These are phyloP conservation scores for Neonectria magnoliae DNA, from an alignment of 2,329 filamentous ascomycete species.

Conservation along the genomic window DNA sequence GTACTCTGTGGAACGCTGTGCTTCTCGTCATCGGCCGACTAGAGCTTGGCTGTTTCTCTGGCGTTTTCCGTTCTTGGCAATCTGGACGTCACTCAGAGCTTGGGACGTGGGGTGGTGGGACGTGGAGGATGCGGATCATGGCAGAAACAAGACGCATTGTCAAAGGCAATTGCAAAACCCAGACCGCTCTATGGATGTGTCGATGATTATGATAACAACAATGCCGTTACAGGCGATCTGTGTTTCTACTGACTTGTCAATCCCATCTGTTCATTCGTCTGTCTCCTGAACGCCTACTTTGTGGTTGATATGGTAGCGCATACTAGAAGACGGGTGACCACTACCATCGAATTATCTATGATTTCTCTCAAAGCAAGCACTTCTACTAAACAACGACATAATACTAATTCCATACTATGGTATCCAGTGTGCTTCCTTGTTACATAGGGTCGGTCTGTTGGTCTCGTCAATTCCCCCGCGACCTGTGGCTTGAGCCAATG, in stretches of 20 bases:
- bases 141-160: background rate
- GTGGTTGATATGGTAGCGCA: background rate
- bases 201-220: background rate
- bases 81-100: constrained; percentile 24
- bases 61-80: constrained; percentile 18
- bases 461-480: background rate
- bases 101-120: constrained; percentile 26
- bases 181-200: constrained; percentile 4
- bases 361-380: background rate
- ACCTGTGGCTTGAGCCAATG: background rate
- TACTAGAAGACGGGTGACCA: background rate
- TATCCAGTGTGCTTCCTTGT: background rate
- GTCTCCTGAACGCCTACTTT: background rate
- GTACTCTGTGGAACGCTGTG: constrained; percentile 7
- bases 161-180: background rate
- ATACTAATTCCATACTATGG: background rate
- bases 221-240: background rate
- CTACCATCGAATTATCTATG: background rate
- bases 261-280: no score
- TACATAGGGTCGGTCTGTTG: background rate
- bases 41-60: constrained; percentile 10
- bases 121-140: constrained; percentile 8
- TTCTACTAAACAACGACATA: no score
- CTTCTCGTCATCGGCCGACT: background rate
- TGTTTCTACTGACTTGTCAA: background rate